Evolutionary conservation across 345 rosid species (phyloP), one percentile per base, ranked within the genome.

Genomic region (Rhodamnia rubescens): DNA sequence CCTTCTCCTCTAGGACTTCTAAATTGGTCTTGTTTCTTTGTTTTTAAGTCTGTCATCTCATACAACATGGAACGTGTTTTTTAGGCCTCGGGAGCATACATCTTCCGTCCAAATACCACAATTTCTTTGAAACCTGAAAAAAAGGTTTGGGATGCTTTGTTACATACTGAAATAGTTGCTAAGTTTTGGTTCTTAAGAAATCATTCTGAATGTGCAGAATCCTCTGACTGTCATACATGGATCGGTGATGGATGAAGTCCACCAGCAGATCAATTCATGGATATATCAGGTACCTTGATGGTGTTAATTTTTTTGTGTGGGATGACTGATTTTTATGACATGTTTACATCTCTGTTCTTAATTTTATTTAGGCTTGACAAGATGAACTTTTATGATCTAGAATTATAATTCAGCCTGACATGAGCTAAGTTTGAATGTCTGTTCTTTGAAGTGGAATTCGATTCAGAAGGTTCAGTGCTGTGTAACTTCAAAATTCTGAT

Each of bases 61-160:
- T 85, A 58, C 40, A 81, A 47, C 57, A 44, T 80, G 18, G 86
- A 64, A 82, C 52, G 59, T 24, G 78, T 87, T 88, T 87, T 84
- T 86, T 83, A 97, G 99, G 94, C 93, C 90, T 92, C 92, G 1
- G 99, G 99, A 86, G 99, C 98, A 52, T 97, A 97, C 88, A 87
- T 97, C 87, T 97, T 97, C 90, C 98, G 99, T 81, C 99, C 99
- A 83, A 97, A 95, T 92, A 98, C 94, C 83, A 90, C 96, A 85
- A 90, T 86, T 90, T 88, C 78, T 52, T 84, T 97, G 86, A 88
- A 90, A 56, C 93, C 97, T 7, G 91, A 92, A 86, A 87, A 84
- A 89, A 91, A 95, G 98, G 99, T 97, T 75, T 52, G 86, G 20
- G 49, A 44, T 55, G 15, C 18, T 26, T 27, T 18, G 78, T 69